A percentile compares a stretch with the other conserved stretches of the same genome.
phyloP scores from a whole-genome alignment of 1,139 yeast genomes.

The Nakaseomyces kungkrabaensis region DNA sequence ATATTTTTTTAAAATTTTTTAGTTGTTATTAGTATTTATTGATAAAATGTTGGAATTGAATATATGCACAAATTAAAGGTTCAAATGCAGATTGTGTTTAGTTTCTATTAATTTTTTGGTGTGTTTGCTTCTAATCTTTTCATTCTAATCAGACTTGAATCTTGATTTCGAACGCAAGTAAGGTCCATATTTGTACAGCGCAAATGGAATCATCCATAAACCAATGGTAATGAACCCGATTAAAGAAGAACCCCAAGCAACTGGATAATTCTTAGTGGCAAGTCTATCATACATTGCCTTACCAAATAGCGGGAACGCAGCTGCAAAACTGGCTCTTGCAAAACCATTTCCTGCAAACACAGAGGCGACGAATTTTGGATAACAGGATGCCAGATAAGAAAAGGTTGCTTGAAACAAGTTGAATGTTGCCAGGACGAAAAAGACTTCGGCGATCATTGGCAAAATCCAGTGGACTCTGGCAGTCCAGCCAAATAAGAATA shows the following conservation, averaged over 20 bases:
- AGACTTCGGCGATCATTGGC: constrained; percentile 36
- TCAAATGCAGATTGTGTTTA: too few species aligned
- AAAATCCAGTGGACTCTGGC: constrained; percentile 38
- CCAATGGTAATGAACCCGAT: constrained; percentile 36
- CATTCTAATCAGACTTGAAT: not conserved
- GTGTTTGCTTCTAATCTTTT: not conserved
- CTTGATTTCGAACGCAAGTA: constrained; percentile 30
- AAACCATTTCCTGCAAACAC: constrained; percentile 50
- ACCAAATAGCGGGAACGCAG: constrained; percentile 56
- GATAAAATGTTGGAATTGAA: too few species aligned
- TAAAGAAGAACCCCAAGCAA: constrained; percentile 48
- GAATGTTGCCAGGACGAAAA: constrained; percentile 35
- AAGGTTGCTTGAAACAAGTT: constrained; percentile 34
- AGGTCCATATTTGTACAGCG: constrained; percentile 42
- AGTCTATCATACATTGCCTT: constrained; percentile 40
- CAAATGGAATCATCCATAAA: constrained; percentile 40
- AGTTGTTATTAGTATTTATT: too few species aligned
- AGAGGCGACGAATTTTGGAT: constrained; percentile 41
- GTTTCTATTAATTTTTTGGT: too few species aligned
- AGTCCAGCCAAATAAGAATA: constrained; percentile 35
- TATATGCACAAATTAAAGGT: too few species aligned
- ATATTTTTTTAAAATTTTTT: too few species aligned
- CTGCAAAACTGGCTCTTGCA: constrained; percentile 36
- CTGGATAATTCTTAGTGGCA: constrained; percentile 39
- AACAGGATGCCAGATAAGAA: constrained; percentile 29